Evolutionary conservation across 495 filamentous ascomycete species (phyloP).

Genomic region (Diplogelasinospora grovesii): DNA sequence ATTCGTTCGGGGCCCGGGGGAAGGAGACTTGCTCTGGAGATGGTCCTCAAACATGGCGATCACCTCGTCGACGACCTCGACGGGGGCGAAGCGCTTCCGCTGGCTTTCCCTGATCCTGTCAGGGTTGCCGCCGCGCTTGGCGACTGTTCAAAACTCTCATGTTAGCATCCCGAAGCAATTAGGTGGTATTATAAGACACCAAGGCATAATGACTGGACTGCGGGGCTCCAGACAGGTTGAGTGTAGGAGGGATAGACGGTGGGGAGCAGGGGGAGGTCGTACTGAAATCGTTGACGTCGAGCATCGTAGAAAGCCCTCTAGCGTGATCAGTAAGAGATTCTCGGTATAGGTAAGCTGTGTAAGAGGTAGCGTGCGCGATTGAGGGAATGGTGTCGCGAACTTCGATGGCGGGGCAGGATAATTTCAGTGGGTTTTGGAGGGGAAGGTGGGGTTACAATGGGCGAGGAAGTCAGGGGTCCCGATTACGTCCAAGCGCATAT

Average conservation of each 20-base stretch:
- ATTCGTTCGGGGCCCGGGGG: not conserved
- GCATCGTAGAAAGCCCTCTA: slow-evolving; percentile 18
- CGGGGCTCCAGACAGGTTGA: not conserved
- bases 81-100: slow-evolving; percentile 67
- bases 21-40: slow-evolving; percentile 56
- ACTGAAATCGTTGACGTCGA: slow-evolving; percentile 37
- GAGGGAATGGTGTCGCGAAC: slow-evolving; percentile 13
- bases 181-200: too few species aligned
- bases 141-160: slow-evolving; percentile 62
- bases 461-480: slow-evolving; percentile 10
- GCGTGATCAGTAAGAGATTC: not conserved
- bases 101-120: slow-evolving; percentile 87
- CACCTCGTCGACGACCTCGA: slow-evolving; percentile 82
- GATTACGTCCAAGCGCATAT: not conserved
- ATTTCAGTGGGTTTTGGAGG: slow-evolving; percentile 25
- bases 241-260: not conserved
- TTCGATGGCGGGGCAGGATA: slow-evolving; percentile 28
- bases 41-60: slow-evolving; percentile 84
- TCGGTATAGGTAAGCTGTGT: not conserved
- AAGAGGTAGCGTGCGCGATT: not conserved
- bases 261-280: slow-evolving; percentile 7
- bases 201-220: not conserved
- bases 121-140: slow-evolving; percentile 81
- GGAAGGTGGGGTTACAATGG: slow-evolving; percentile 22
- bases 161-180: too few species aligned